These are phyloP conservation scores for Neoscytalidium dimidiatum DNA, from an alignment of 2,329 filamentous ascomycete genomes.

Conservation along the genomic window DNA sequence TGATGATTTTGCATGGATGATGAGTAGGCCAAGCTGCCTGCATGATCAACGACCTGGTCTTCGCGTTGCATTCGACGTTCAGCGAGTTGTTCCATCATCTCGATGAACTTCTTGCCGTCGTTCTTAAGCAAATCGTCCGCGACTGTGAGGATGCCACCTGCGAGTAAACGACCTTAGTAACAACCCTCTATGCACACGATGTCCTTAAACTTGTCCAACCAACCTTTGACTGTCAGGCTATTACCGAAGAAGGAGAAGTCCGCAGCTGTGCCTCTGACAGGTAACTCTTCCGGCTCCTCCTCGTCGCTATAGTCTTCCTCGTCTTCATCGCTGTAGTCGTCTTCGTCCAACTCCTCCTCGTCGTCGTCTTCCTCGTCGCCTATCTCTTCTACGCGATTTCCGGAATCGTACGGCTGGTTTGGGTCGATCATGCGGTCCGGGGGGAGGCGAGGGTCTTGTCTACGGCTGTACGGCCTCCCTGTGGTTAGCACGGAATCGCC, in stretches of 20 bases:
- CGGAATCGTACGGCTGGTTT: slow-evolving; percentile 66
- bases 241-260: slow-evolving; percentile 99
- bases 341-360: slow-evolving; percentile 54
- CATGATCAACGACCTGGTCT: slow-evolving; percentile 73
- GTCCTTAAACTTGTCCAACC: slow-evolving; percentile 24
- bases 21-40: slow-evolving; percentile 53
- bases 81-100: slow-evolving; percentile 99
- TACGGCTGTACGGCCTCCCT: slow-evolving; percentile 27
- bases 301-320: slow-evolving; percentile 64
- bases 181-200: background rate
- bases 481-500: slow-evolving; percentile 69
- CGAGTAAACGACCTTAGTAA: slow-evolving; percentile 34
- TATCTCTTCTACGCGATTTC: slow-evolving; percentile 64
- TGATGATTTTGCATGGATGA: slow-evolving; percentile 55
- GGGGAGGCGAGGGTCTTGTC: slow-evolving; percentile 46
- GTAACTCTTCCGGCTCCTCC: slow-evolving; percentile 62
- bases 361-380: slow-evolving; percentile 57
- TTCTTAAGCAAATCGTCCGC: slow-evolving; percentile 98
- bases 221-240: slow-evolving; percentile 90
- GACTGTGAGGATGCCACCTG: slow-evolving; percentile 96
- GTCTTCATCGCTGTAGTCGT: slow-evolving; percentile 55
- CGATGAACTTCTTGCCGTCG: slow-evolving; percentile 98
- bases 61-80: slow-evolving; percentile 97
- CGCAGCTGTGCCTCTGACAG: slow-evolving; percentile 65
- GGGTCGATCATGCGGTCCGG: slow-evolving; percentile 59